Base-by-base conservation (phyloP, 345 rosid genomes). In the Corchorus olitorius region DNA sequence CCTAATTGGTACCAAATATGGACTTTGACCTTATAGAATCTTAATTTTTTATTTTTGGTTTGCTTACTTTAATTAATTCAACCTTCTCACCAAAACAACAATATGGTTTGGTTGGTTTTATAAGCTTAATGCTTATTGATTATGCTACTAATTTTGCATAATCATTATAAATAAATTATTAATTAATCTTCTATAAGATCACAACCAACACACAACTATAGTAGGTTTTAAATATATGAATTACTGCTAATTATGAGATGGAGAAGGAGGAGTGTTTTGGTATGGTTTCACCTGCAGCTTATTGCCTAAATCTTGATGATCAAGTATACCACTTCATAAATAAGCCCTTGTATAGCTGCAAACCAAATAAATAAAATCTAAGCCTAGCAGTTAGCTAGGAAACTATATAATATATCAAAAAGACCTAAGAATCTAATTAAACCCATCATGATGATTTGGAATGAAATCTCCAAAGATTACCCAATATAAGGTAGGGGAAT, bases 381-480 rank as follows among this genome's bases (percentile, higher is more conserved):
- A 14, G 9, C 16, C 4, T 20, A 61, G 41, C 43, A 37, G 50
- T 64, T 64, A 37, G 50, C 37, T 64, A 17, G 2, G 68, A 64
- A 64, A 37, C 1, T 64, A 17, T 64, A 17, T 0, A 17, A 37
- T 64, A 17, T 65, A 65, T 39, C 41, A 39, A 17, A 17, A 17
- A 16, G 67, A n/a, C 27, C 41, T 39, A 41, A 37, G 68, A 64
- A 65, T 65, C 33, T 65, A 39, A 41, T 39, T 65, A 65, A n/a
- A 17, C 8, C 39, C 49, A 39, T 65, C 39, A 64, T n/a, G 69
- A 41, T 64, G 69, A 41, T 37, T 63, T 63, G 46, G 22, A 37
- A 16, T 16, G 68, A 64, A 64, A 64, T 64, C 68, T 64, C 12
- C 14, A 64, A 64, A 39, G 48, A 41, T 34, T 64, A 37, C 22